These are phyloP conservation scores for Astrothelium macrocarpum DNA, from an alignment of 495 filamentous ascomycete species.

Conservation along the genomic window DNA sequence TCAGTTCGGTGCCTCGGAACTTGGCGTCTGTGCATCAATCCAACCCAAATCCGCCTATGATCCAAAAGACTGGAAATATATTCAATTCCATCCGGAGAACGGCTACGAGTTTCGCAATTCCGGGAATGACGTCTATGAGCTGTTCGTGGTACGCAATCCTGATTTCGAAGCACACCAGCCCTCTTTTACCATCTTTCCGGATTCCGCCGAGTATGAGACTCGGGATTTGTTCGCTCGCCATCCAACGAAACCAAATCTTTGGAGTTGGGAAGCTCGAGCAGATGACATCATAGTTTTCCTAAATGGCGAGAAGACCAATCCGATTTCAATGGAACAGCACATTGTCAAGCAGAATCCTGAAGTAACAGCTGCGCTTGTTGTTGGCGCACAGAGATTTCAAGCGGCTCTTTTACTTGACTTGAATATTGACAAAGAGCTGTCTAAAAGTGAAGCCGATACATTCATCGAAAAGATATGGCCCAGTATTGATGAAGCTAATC, in stretches of 20 bases:
- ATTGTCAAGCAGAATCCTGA: slow-evolving; percentile 35
- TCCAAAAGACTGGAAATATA: not conserved
- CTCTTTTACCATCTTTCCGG: slow-evolving; percentile 46
- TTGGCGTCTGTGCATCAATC: not conserved
- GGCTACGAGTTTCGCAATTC: slow-evolving; percentile 33
- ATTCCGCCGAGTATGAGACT: slow-evolving; percentile 41
- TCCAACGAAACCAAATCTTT: slow-evolving; percentile 39
- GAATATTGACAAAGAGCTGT: slow-evolving; percentile 46
- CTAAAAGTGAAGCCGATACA: slow-evolving; percentile 60
- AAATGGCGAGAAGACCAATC: slow-evolving; percentile 59
- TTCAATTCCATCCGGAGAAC: slow-evolving; percentile 16
- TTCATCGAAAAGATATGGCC: slow-evolving; percentile 55
- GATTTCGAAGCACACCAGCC: slow-evolving; percentile 35
- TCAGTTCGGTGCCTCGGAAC: not conserved
- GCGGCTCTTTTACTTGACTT: slow-evolving; percentile 46
- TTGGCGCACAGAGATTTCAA: slow-evolving; percentile 45
- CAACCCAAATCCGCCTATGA: not conserved
- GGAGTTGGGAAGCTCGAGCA: slow-evolving; percentile 42
- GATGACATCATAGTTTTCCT: slow-evolving; percentile 57
- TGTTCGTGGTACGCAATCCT: slow-evolving; percentile 41
- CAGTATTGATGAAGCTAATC: slow-evolving; percentile 41
- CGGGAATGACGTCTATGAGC: slow-evolving; percentile 40
- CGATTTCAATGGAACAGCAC: slow-evolving; percentile 44
- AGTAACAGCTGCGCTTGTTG: slow-evolving; percentile 40
- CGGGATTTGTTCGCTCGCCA: slow-evolving; percentile 50